phyloP scores from a whole-genome alignment of 1,139 yeast species.

The Geotrichum fermentans region DNA sequence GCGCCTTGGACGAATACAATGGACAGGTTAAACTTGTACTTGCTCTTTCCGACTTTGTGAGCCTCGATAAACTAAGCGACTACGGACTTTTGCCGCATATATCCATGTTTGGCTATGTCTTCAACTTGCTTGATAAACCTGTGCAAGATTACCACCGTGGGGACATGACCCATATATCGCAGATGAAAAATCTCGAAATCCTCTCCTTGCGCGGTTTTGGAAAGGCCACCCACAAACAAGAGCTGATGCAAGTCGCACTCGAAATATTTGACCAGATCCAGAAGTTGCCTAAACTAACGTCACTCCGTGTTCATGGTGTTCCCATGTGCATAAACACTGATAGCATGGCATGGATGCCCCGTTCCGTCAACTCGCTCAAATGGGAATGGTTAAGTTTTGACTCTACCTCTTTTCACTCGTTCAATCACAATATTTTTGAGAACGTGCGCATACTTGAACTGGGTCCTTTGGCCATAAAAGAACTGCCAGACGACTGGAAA shows the following conservation, averaged over 20 bases:
- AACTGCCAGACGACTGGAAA: not conserved
- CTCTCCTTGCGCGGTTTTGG: slow-evolving; percentile 3
- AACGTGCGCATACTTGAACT: not conserved
- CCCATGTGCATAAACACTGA: slow-evolving; percentile 1
- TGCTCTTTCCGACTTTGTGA: slow-evolving; percentile 6
- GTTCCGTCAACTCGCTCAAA: slow-evolving; percentile 3
- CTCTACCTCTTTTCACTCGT: not conserved
- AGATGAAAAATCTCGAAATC: slow-evolving; percentile 1
- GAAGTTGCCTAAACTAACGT: not conserved
- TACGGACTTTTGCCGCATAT: slow-evolving; percentile 6
- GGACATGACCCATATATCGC: not conserved
- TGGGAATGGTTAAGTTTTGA: slow-evolving; percentile 1
- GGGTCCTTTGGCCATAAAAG: not conserved
- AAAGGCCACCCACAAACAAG: not conserved
- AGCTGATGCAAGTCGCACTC: not conserved
- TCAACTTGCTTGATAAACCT: slow-evolving; percentile 3
- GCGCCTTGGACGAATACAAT: not conserved
- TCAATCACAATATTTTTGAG: not conserved
- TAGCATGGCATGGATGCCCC: slow-evolving; percentile 3
- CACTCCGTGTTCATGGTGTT: not conserved
- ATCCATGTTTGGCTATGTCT: slow-evolving; percentile 5
- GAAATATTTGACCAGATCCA: not conserved
- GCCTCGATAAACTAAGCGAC: slow-evolving; percentile 4
- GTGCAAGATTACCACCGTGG: slow-evolving; percentile 1
- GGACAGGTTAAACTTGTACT: not conserved